Evolutionary conservation across 345 rosid genomes (phyloP), one percentile per base, ranked within the genome.

Genomic region (Anastatica hierochuntica): DNA sequence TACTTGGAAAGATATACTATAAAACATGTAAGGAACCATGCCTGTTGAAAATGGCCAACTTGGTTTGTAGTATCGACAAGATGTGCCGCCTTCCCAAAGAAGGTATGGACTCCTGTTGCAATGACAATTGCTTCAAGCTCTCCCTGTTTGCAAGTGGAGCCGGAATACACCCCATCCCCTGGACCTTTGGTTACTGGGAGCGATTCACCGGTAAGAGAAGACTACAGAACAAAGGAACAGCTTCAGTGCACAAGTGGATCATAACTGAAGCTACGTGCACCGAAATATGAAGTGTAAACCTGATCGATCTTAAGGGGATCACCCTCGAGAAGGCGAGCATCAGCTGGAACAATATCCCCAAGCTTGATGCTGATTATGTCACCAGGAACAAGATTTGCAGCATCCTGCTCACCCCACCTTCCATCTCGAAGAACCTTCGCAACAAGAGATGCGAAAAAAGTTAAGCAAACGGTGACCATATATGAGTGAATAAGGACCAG

Each of bases 1-100:
- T 47, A 43, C 36, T 24, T 35, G 21, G 18, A 30, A 41, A 14
- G 34, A 60, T 40, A 61, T 5, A 41, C 40, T 24, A 53, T 16
- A 39, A 18, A 49, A 43, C 16, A 51, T 26, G 50, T 11, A 20
- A 14, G 14, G 30, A 42, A 31, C 10, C 77, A 70, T 69, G 56
- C 98, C 85, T 92, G 79, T 68, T 88, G 98, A 76, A 92, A 92
- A 64, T 92, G 98, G 35, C 98, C 98, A 67, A 92, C 97, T 76
- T 88, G 95, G 71, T 92, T 92, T n/a, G 98, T 92, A 16, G 90
- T 72, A 64, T 92, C 98, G 37, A 92, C 97, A 60, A 92, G 94
- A 73, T 88, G 97, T 7, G 98, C 97, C 16, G 98, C 98, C 67
- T 88, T 92, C 43, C 98, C 97, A 41, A 92, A 88, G 79, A 92